Evolutionary conservation across 2,329 filamentous ascomycete genomes (phyloP).

Genomic region (Alternaria sp.): DNA sequence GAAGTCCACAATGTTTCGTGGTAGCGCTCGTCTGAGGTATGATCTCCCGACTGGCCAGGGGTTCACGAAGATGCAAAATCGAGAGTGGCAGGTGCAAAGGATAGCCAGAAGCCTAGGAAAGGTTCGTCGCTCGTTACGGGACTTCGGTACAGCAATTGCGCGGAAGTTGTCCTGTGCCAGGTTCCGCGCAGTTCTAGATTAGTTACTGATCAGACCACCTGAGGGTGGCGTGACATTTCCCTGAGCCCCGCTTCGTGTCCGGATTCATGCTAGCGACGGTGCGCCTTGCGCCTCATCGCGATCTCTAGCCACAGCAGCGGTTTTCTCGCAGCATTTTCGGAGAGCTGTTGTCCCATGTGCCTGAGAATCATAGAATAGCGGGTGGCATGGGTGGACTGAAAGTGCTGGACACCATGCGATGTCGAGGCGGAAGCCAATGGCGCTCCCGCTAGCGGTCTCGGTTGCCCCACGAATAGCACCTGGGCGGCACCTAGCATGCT

Average conservation of each 20-base stretch:
- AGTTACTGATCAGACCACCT: slow-evolving; percentile 43
- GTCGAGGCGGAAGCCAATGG: slow-evolving; percentile 9
- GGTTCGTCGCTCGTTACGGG: slow-evolving; percentile 23
- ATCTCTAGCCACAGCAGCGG: neutral
- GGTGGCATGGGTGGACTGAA: slow-evolving; percentile 6
- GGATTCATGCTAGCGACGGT: slow-evolving; percentile 15
- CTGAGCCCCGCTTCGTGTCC: slow-evolving; percentile 21
- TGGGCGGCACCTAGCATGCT: neutral
- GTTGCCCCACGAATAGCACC: slow-evolving; percentile 5
- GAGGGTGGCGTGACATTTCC: slow-evolving; percentile 46
- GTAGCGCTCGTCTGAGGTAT: slow-evolving; percentile 6
- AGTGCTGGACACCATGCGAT: neutral
- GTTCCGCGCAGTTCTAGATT: slow-evolving; percentile 17
- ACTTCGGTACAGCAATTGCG: slow-evolving; percentile 23
- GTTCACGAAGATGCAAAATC: slow-evolving; percentile 15
- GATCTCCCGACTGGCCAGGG: slow-evolving; percentile 17
- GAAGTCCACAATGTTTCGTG: slow-evolving; percentile 12
- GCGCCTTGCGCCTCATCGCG: neutral
- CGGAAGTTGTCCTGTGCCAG: slow-evolving; percentile 21
- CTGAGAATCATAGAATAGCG: neutral
- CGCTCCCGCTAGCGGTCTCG: slow-evolving; percentile 16
- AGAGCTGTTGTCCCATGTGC: neutral
- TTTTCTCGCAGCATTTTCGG: neutral
- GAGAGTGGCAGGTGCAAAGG: slow-evolving; percentile 24
- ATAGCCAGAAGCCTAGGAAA: slow-evolving; percentile 12